Percentiles rank a stretch among this genome's conserved stretches.
phyloP scores from a whole-genome alignment of 768 basidiomycete species.

The Auriculariales sp. region DNA sequence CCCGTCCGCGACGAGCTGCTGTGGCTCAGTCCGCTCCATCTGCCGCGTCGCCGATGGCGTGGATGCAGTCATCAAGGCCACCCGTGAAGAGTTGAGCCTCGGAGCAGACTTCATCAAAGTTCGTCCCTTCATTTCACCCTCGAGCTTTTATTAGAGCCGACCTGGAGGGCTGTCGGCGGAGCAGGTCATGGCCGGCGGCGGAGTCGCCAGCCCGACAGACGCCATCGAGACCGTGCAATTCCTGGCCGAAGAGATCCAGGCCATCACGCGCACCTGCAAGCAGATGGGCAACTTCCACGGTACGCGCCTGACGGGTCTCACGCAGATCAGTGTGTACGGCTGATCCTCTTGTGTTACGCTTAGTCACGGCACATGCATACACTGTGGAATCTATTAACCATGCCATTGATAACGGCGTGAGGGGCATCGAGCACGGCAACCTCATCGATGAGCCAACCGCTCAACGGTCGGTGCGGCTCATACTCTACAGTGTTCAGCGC shows the following conservation, averaged over 20 bases:
- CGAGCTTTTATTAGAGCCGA: slow-evolving; percentile 1
- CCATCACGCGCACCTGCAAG: slow-evolving; percentile 24
- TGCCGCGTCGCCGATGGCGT: slow-evolving; percentile 24
- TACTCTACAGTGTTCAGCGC: neutral
- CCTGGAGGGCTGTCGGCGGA: too few species aligned
- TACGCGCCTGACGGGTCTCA: slow-evolving; percentile 13
- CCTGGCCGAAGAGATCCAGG: slow-evolving; percentile 26
- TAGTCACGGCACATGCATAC: slow-evolving; percentile 19
- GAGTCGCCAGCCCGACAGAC: slow-evolving; percentile 28
- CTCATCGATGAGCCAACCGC: slow-evolving; percentile 25
- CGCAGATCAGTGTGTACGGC: neutral
- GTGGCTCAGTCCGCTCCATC: slow-evolving; percentile 16
- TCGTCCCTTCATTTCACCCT: neutral
- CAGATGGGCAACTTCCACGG: slow-evolving; percentile 27
- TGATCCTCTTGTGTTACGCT: neutral
- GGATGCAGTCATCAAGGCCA: slow-evolving; percentile 21
- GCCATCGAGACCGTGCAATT: slow-evolving; percentile 29
- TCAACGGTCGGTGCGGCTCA: slow-evolving; percentile 13
- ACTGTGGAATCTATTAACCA: slow-evolving; percentile 28
- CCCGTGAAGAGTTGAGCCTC: slow-evolving; percentile 21
- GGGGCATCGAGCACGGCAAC: slow-evolving; percentile 34
- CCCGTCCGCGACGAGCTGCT: slow-evolving; percentile 19
- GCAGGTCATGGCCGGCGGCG: slow-evolving; percentile 23
- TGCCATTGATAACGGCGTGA: slow-evolving; percentile 29
- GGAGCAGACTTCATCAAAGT: slow-evolving; percentile 28